phyloP scores from a whole-genome alignment of 179 eudicot species.

The Spinacia oleracea region DNA sequence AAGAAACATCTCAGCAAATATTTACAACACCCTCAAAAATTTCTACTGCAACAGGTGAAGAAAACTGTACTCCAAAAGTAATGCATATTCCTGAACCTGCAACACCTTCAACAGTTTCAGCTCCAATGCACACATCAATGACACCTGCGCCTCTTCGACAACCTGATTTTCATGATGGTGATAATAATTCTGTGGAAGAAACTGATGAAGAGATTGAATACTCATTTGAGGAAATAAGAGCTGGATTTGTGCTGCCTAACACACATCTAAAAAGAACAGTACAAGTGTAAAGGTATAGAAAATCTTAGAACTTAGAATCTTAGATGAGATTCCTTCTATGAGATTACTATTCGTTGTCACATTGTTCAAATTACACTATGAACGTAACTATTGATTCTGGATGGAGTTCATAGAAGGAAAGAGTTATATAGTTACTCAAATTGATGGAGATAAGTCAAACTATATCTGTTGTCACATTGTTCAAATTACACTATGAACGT shows the following conservation, averaged over 20 bases:
- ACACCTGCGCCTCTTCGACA: slow-evolving; percentile 45
- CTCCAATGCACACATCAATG: slow-evolving; percentile 57
- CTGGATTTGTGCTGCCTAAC: slow-evolving; percentile 60
- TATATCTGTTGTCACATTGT: background rate
- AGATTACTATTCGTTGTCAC: background rate
- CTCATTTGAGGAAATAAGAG: slow-evolving; percentile 80
- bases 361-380: background rate
- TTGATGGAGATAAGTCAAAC: too few relatives aligned
- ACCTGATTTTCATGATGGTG: slow-evolving; percentile 14
- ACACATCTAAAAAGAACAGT: slow-evolving; percentile 34
- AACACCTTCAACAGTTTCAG: slow-evolving; percentile 55
- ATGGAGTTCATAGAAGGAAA: background rate
- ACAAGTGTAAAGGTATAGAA: slow-evolving; percentile 25
- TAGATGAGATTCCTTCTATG: background rate
- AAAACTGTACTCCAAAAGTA: slow-evolving; percentile 52
- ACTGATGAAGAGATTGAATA: slow-evolving; percentile 60
- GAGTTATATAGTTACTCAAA: background rate
- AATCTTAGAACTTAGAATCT: background rate
- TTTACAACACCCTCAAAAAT: slow-evolving; percentile 48
- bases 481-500: background rate
- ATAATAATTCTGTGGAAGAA: slow-evolving; percentile 28
- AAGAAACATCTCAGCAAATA: slow-evolving; percentile 13
- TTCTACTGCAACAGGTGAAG: slow-evolving; percentile 41
- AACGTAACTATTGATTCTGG: background rate
- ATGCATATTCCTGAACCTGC: slow-evolving; percentile 39